Conservation (phyloP, 768 basidiomycete species). For the Xerocomellus chrysenteron region DNA sequence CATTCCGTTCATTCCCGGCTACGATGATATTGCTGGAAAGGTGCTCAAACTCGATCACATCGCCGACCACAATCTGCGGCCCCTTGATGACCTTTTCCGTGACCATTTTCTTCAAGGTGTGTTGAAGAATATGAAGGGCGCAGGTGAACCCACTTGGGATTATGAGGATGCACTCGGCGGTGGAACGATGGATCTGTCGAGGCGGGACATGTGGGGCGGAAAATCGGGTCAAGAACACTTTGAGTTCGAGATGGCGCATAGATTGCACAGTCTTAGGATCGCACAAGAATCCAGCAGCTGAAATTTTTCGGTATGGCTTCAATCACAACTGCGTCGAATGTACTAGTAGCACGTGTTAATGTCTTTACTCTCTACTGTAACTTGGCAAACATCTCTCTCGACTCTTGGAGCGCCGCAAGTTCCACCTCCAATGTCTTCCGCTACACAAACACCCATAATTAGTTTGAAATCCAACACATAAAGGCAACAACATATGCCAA, state of each 20-base stretch:
- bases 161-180: conserved; percentile 2
- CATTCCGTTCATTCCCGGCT: not conserved
- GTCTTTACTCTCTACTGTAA: conserved; percentile 42
- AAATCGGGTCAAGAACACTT: not conserved
- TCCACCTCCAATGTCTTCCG: conserved; percentile 65
- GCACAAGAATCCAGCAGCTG: not conserved
- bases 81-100: conserved; percentile 32
- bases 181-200: not conserved
- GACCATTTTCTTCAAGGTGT: conserved; percentile 36
- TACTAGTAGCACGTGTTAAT: no score
- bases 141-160: conserved; percentile 30
- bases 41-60: conserved; percentile 28
- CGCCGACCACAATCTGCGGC: conserved; percentile 26
- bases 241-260: not conserved
- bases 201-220: not conserved
- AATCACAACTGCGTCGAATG: not conserved
- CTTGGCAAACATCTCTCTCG: conserved; percentile 73
- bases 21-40: not conserved
- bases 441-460: not conserved
- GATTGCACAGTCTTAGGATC: not conserved
- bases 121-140: conserved; percentile 35
- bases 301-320: not conserved
- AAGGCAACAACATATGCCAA: conserved; percentile 23
- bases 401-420: conserved; percentile 65
- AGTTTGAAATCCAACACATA: not conserved